Evolutionary conservation across 1,284 basidiomycete species (phyloP), one percentile per base, ranked within the genome.

Genomic region (Cystobasidium pallidum): DNA sequence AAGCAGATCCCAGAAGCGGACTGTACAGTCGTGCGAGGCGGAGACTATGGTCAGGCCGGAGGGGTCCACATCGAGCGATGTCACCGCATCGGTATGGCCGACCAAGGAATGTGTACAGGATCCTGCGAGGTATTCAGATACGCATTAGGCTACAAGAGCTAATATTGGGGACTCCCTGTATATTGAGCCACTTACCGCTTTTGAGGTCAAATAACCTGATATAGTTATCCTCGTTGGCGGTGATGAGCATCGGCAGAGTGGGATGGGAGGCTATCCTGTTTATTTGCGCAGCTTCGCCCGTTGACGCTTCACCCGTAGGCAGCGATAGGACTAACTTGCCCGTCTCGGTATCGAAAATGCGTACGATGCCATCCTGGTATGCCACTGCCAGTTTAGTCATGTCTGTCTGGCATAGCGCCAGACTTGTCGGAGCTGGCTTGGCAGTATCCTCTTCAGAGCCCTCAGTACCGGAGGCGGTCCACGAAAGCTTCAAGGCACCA

Each of bases 1-100:
- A n/a, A 91, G 86, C 68, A 97, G 83, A 81, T 97, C 92, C 96
- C 95, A 99, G 82, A 97, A 91, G 26, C 95, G 89, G 54, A 94
- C 85, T 21, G 92, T 94, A 80, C 94, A 94, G 81, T 99, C 95
- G 79, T 96, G 92, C 61, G 91, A 91, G 47, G 90, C 91, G 1
- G 93, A 94, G 2, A 94, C 89, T 51, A 98, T 86, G 11, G 89
- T 89, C 81, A 94, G 87, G 49, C 91, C 91, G 1, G 91, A 84
- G 0, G 91, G 87, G 74, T 95, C 92, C 73, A 98, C 88, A 47
- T 92, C 91, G 36, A 99, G 82, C 28, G 91, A 92, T 3, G 93
- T 96, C 58, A 97, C 91, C 1, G 91, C 89, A 76, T 94, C 91
- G 34, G 94, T 85, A 80, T 99, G 96, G 19, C 92, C 94, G 10